Base-by-base conservation (phyloP, 306 rosid genomes). In the Ammopiptanthus mongolicus region DNA sequence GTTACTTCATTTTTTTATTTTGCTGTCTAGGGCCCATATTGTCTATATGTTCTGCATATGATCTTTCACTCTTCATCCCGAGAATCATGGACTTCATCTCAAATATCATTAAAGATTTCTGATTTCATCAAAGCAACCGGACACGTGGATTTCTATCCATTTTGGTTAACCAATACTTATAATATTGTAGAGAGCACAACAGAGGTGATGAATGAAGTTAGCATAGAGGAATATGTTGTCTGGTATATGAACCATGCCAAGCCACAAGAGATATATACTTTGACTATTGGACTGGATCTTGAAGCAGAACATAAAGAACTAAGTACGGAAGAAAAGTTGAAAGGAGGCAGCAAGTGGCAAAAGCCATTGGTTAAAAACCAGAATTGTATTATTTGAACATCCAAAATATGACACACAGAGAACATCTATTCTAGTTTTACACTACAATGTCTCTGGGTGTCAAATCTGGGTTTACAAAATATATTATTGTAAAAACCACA, bases 141-240 rank as follows among this genome's bases (percentile, higher is more conserved):
- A 23, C 89, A 84, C 67, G 86, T 75, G 87, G 37, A 18, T 48
- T 65, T 51, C 59, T 15, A 65, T 65, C 52, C 76, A 65, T 5
- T 56, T 31, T 3, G 21, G 34, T 75, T 80, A 47, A 65, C 65
- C 86, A 19, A 14, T 5, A 21, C 33, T 42, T 62, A 33, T 18
- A 46, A 62, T 33, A 78, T 67, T 19, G 25, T 52, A 37, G 52
- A 55, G 19, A 22, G 21, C 11, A 4, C 15, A 71, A 22, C 69
- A 74, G 65, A 69, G 63, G 31, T 23, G 23, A 61, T 51, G 46
- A 69, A 61, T 51, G 37, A 69, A 13, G 50, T 23, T 23, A 60
- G 19, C 41, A 53, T 7, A 53, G 12, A 28, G 68, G 58, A 31
- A 44, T 62, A 22, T 62, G 6, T 53, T 58, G 47, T 44, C 10